These are phyloP conservation scores for Colletotrichum godetiae DNA, from an alignment of 2,329 filamentous ascomycete genomes.

Conservation along the genomic window DNA sequence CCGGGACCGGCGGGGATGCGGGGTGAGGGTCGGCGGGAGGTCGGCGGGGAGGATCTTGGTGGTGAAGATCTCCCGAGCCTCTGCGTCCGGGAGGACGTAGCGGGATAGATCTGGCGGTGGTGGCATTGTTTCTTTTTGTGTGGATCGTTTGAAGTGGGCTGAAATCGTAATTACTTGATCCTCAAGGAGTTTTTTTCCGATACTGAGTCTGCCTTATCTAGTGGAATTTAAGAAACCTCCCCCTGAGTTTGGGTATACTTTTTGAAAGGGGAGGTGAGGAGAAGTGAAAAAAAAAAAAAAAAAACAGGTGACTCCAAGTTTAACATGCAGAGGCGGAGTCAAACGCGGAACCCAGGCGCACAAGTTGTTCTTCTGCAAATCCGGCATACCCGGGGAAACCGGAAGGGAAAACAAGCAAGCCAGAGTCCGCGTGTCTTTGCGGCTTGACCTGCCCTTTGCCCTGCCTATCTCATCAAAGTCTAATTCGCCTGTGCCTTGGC, in stretches of 20 bases:
- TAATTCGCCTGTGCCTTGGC: background rate
- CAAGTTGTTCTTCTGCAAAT: background rate
- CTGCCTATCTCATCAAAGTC: background rate
- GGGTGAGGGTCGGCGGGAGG: conserved; percentile 39
- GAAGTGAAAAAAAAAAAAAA: background rate
- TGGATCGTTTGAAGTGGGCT: background rate
- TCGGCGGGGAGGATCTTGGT: conserved; percentile 47
- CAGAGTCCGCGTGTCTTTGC: background rate
- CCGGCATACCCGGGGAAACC: background rate
- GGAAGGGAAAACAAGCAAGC: background rate
- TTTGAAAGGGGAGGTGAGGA: background rate
- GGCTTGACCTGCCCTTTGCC: too few relatives aligned
- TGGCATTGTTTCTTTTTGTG: conserved; percentile 17
- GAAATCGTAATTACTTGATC: background rate
- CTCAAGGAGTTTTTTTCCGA: background rate
- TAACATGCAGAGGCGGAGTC: background rate
- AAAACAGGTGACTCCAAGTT: background rate
- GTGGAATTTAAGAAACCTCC: background rate
- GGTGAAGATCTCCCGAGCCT: conserved; percentile 46
- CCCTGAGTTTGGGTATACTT: background rate
- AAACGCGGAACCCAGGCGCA: background rate
- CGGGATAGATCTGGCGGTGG: conserved; percentile 44
- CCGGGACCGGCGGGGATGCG: conserved; percentile 18
- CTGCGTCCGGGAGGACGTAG: conserved; percentile 45
- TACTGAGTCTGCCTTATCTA: background rate